Conservation (phyloP, 306 rosid genomes). For the Castanea crenata region DNA sequence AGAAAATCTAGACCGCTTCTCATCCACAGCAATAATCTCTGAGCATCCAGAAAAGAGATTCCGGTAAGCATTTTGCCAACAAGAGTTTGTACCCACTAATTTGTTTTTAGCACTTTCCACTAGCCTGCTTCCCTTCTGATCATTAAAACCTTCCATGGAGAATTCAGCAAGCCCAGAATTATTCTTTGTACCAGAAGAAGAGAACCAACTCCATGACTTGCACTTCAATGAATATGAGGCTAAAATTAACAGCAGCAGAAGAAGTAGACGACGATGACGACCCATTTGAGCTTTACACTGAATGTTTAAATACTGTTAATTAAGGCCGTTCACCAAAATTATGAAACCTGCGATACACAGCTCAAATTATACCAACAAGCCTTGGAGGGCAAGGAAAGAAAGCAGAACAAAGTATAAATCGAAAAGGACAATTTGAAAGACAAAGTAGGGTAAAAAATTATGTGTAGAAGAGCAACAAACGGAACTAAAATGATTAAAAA, state of each 20-base stretch:
- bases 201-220: slow-evolving; percentile 71
- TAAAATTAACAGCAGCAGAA: slow-evolving; percentile 25
- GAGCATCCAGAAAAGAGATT: slow-evolving; percentile 73
- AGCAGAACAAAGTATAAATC: neutral
- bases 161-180: slow-evolving; percentile 41
- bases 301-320: neutral
- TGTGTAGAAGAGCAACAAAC: neutral
- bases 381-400: slow-evolving; percentile 42
- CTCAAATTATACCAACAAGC: neutral
- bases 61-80: slow-evolving; percentile 72
- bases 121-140: slow-evolving; percentile 45
- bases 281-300: slow-evolving; percentile 34
- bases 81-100: slow-evolving; percentile 46
- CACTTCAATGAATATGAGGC: slow-evolving; percentile 20
- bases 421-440: neutral
- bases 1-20: slow-evolving; percentile 71
- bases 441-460: neutral
- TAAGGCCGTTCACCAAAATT: neutral
- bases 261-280: slow-evolving; percentile 10
- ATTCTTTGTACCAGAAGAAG: slow-evolving; percentile 30
- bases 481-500: neutral
- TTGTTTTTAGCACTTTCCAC: slow-evolving; percentile 56
- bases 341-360: slow-evolving; percentile 23
- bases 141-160: slow-evolving; percentile 50
- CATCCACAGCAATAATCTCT: slow-evolving; percentile 57